Evolutionary conservation across 1,139 yeast genomes (phyloP).

Genomic region (Wickerhamomyces sp.): DNA sequence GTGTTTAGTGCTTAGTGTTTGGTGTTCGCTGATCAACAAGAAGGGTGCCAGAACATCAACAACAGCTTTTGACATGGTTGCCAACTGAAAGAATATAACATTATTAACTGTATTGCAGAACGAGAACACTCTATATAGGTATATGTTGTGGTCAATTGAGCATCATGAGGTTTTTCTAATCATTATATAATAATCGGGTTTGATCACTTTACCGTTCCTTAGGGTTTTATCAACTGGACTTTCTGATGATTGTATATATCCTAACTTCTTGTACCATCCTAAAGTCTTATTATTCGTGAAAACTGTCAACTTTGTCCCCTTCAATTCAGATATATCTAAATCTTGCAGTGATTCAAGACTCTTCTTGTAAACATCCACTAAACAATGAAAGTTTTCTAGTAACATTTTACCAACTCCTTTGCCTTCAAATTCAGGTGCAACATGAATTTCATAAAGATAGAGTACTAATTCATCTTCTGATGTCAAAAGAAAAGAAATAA

Average conservation of each 20-base stretch:
- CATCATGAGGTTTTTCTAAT: neutral
- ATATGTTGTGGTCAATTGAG: neutral
- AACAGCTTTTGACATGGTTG: no score
- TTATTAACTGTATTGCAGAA: neutral
- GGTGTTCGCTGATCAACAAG: no score
- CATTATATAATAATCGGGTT: constrained; percentile 41
- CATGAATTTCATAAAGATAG: constrained; percentile 53
- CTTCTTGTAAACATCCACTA: constrained; percentile 3
- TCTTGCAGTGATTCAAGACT: no score
- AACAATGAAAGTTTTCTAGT: constrained; percentile 5
- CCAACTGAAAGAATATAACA: neutral
- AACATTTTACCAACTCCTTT: constrained; percentile 6
- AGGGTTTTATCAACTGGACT: constrained; percentile 42
- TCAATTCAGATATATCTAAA: no score
- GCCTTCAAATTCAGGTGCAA: constrained; percentile 24
- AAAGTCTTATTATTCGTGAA: constrained; percentile 45
- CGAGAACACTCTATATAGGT: neutral
- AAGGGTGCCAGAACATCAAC: no score
- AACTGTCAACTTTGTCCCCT: constrained; percentile 42
- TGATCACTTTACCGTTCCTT: constrained; percentile 35
- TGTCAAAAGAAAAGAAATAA: constrained; percentile 40
- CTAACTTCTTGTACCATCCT: constrained; percentile 39
- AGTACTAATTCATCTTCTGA: constrained; percentile 32
- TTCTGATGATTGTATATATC: constrained; percentile 34
- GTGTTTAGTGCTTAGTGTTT: no score